Evolutionary conservation across 805 yeast species (phyloP), one percentile per base, ranked within the genome.

Genomic region (Candida parachauliodes): DNA sequence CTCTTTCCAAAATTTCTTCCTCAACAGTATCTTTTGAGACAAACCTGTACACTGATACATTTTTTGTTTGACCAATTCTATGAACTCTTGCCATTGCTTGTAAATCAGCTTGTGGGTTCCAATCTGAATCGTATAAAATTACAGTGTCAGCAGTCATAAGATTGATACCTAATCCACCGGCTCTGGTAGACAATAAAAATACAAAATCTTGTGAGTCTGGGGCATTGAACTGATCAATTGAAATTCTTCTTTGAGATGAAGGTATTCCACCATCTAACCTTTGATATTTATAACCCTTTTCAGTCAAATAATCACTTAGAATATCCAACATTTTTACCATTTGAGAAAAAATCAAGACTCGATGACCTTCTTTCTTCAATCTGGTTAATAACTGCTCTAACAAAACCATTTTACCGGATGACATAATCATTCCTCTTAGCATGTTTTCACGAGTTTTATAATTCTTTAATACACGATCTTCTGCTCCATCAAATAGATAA

Each of bases 71-170:
- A n/a, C 99, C 99, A 57, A 93, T 93, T 70, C 99, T 81, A 65
- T 93, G 99, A 2, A 98, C 98, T 64, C 98, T 80, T 0, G 98
- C 98, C 98, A 93, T 93, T 1, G 98, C 98, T 64, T 93, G 98
- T 52, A 93, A 70, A 72, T 93, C 98, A 0, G 98, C 98, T 60
- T 93, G 98, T 0, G 98, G 98, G 57, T 93, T 93, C 98, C 98
- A 93, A 66, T 93, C 98, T 4, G 96, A 87, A 62, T 93, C 98
- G 63, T 93, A 93, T 28, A 93, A 91, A 50, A 93, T 87, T 20
- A 93, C 99, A 6, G 99, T 93, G 56, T 93, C 99, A 3, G 99
- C 99, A 5, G 98, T 93, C 98, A 93, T 93, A 57, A 93, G 72
- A 59, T 93, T 93, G 57, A 93, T 93, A 63, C 99, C 99, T 44